phyloP scores from a whole-genome alignment of 768 basidiomycete genomes.

The Leccinum longicurvipes region DNA sequence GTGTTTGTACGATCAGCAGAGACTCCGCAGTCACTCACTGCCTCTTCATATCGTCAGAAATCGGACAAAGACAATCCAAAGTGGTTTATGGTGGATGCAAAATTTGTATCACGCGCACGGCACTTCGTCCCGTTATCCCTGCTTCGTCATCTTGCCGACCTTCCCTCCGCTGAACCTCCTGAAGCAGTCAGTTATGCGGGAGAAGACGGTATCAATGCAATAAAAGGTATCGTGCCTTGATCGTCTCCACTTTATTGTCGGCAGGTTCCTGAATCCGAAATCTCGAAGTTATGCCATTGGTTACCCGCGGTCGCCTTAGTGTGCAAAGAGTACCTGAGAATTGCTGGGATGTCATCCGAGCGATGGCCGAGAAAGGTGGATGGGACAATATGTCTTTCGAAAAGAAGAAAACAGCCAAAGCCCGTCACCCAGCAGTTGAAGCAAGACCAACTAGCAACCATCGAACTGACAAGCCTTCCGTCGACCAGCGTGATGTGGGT shows the following conservation, averaged over 20 bases:
- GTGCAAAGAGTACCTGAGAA: conserved; percentile 73
- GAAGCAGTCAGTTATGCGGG: conserved; percentile 65
- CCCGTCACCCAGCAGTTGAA: background rate
- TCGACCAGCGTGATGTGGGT: background rate
- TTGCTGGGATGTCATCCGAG: conserved; percentile 61
- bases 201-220: conserved; percentile 53
- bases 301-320: conserved; percentile 79
- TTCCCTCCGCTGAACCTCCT: conserved; percentile 38
- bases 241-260: background rate
- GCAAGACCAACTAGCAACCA: background rate
- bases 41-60: conserved; percentile 49
- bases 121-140: conserved; percentile 80
- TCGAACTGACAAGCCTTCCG: background rate
- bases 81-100: conserved; percentile 92
- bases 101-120: conserved; percentile 58
- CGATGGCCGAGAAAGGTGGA: conserved; percentile 69
- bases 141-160: conserved; percentile 59
- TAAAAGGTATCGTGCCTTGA: conserved; percentile 50
- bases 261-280: conserved; percentile 7
- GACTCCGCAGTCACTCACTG: background rate
- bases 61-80: conserved; percentile 69
- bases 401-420: conserved; percentile 30
- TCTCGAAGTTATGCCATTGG: conserved; percentile 67
- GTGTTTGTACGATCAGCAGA: background rate
- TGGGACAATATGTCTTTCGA: conserved; percentile 59